Evolutionary conservation across 371 early-diverging fungal genomes (phyloP).

Genomic region (Apophysomyces ossiformis): DNA sequence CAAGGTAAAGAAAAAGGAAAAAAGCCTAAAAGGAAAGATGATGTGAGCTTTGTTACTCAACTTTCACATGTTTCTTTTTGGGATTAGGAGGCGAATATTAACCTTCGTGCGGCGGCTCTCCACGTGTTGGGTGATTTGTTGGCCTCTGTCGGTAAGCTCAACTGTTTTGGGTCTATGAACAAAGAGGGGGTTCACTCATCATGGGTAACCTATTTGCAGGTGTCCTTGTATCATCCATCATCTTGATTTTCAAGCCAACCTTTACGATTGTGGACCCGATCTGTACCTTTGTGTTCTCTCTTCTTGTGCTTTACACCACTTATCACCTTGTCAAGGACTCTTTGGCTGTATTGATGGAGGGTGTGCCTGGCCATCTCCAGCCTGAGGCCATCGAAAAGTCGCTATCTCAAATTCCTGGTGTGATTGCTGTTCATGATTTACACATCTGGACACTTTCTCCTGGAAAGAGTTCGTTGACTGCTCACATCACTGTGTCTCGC

Average conservation of each 20-base stretch:
- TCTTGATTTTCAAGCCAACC: constrained; percentile 73
- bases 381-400: constrained; percentile 62
- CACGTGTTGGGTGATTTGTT: constrained; percentile 89
- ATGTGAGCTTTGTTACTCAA: not conserved
- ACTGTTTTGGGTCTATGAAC: not conserved
- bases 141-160: constrained; percentile 66
- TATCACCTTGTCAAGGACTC: constrained; percentile 64
- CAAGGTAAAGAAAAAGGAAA: constrained; percentile 18
- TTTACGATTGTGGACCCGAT: constrained; percentile 79
- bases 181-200: constrained; percentile 1
- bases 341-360: constrained; percentile 76
- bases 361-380: constrained; percentile 68
- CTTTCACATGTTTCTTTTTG: constrained; percentile 16
- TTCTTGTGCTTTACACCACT: constrained; percentile 80
- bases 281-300: constrained; percentile 87
- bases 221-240: constrained; percentile 81
- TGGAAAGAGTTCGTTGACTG: constrained; percentile 62
- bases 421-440: constrained; percentile 70
- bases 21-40: no score
- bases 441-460: constrained; percentile 79
- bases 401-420: constrained; percentile 57
- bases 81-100: constrained; percentile 65
- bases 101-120: constrained; percentile 73
- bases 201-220: constrained; percentile 33
- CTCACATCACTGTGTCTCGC: constrained; percentile 42